A percentile compares a stretch with the other conserved stretches of the same genome.
These are phyloP conservation scores for Cicer yamashitae DNA, from an alignment of 306 rosid species.

Conservation along the genomic window DNA sequence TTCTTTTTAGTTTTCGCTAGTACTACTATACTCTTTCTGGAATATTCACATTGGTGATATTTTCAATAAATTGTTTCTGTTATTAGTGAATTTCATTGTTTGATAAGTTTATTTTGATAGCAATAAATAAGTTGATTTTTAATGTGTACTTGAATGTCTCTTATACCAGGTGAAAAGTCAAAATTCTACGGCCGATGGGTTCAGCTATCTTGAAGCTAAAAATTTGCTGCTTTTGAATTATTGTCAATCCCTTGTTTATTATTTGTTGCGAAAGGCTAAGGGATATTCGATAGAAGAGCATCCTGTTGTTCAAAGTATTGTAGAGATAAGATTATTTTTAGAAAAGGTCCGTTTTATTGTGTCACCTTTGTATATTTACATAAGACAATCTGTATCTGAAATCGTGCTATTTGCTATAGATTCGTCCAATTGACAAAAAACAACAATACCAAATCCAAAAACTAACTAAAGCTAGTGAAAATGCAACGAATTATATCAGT, in stretches of 20 bases:
- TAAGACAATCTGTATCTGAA: conserved; percentile 6
- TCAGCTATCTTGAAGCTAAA: conserved; percentile 90
- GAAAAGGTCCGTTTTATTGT: conserved; percentile 69
- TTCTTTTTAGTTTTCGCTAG: background rate
- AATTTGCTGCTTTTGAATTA: conserved; percentile 76
- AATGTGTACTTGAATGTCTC: conserved; percentile 19
- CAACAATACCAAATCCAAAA: conserved; percentile 91
- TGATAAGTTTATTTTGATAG: background rate
- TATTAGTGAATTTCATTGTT: background rate
- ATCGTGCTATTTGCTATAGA: conserved; percentile 52
- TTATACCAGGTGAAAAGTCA: conserved; percentile 66
- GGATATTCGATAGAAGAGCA: conserved; percentile 80
- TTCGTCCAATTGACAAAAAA: conserved; percentile 87
- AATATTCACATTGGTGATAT: background rate
- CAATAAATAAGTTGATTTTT: conserved; percentile 14
- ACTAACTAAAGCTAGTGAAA: conserved; percentile 60
- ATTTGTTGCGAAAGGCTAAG: conserved; percentile 76
- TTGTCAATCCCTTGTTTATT: conserved; percentile 86
- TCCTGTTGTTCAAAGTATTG: conserved; percentile 72
- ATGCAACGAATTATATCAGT: conserved; percentile 47
- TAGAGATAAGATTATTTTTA: conserved; percentile 80
- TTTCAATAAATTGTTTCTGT: background rate
- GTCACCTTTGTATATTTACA: background rate
- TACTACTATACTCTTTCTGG: background rate
- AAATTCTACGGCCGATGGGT: conserved; percentile 73